Percentiles rank a stretch among this genome's conserved stretches.
Evolutionary conservation across 2,329 filamentous ascomycete species (phyloP).

Genomic region (Delphinella strobiligena): DNA sequence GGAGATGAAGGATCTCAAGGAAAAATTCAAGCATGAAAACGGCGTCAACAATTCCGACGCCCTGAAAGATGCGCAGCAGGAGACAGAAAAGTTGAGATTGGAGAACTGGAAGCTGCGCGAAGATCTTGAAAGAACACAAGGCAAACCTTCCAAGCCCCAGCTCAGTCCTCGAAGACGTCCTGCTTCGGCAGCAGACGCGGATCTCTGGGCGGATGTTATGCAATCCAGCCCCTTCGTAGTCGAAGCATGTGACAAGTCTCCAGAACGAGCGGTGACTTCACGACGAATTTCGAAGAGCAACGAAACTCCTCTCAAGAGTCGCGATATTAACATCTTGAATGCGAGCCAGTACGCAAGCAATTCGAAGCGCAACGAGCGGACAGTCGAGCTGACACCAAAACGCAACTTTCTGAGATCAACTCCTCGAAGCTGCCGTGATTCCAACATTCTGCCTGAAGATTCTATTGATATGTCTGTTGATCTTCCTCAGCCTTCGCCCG

Average conservation of each 20-base stretch:
- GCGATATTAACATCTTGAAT: slow-evolving; percentile 6
- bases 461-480: slow-evolving; percentile 2
- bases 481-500: slow-evolving; percentile 4
- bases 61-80: not conserved
- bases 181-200: not conserved
- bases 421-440: not conserved
- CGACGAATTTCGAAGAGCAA: not conserved
- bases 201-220: slow-evolving; percentile 5
- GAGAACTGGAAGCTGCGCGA: slow-evolving; percentile 3
- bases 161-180: not conserved
- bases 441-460: not conserved
- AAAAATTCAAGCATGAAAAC: slow-evolving; percentile 10
- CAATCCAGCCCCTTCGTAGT: slow-evolving; percentile 6
- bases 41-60: not conserved
- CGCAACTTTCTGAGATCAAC: not conserved
- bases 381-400: not conserved
- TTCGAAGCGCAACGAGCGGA: not conserved
- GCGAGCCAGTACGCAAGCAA: not conserved
- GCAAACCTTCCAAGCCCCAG: not conserved
- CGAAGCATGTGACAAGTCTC: not conserved
- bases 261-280: not conserved
- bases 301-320: slow-evolving; percentile 3
- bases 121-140: slow-evolving; percentile 1
- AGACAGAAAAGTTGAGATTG: slow-evolving; percentile 2
- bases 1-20: slow-evolving; percentile 38